These are phyloP conservation scores for Suillus luteus DNA, from an alignment of 768 basidiomycete species.

Conservation along the genomic window DNA sequence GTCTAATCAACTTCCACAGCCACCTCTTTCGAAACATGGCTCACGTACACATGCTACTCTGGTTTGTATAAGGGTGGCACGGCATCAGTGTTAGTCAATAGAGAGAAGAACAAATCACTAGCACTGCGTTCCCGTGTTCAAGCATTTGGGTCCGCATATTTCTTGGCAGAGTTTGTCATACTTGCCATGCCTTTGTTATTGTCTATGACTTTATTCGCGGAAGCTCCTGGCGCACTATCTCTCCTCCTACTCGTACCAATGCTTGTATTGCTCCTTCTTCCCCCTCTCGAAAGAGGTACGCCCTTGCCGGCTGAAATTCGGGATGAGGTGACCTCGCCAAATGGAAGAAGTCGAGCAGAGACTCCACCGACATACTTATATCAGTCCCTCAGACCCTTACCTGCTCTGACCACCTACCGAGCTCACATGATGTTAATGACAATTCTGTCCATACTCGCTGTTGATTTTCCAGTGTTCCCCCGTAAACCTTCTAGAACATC, in stretches of 20 bases:
- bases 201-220: conserved; percentile 76
- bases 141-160: conserved; percentile 36
- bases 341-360: conserved; percentile 5
- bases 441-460: conserved; percentile 86
- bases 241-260: conserved; percentile 49
- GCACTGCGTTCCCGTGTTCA: conserved; percentile 53
- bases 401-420: conserved; percentile 84
- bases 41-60: background rate
- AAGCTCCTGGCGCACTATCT: conserved; percentile 54
- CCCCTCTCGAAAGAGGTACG: conserved; percentile 45
- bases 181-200: conserved; percentile 80
- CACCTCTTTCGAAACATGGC: background rate
- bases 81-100: too few relatives aligned
- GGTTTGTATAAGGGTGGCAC: too few relatives aligned
- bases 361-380: background rate
- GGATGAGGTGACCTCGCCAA: background rate
- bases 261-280: conserved; percentile 43
- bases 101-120: too few relatives aligned
- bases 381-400: conserved; percentile 45
- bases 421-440: conserved; percentile 97
- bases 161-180: conserved; percentile 58
- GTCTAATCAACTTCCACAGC: background rate
- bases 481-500: too few relatives aligned
- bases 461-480: conserved; percentile 94
- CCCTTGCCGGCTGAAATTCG: conserved; percentile 49